Conservation (phyloP, 1,139 yeast species). For the Geotrichum fermentans region DNA sequence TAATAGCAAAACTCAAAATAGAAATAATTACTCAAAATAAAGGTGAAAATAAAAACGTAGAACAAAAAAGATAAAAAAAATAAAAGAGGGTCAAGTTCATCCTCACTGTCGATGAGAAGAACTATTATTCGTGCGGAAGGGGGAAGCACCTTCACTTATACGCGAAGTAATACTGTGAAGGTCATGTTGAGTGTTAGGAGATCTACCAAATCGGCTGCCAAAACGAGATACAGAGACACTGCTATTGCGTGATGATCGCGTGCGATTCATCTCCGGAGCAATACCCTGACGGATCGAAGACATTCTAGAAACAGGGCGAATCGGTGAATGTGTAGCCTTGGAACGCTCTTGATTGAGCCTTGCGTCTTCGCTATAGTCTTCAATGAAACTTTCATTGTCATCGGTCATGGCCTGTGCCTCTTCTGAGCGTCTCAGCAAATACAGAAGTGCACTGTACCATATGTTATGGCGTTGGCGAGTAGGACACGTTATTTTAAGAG, state of each 20-base stretch:
- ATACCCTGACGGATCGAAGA: constrained; percentile 30
- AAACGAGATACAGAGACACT: constrained; percentile 5
- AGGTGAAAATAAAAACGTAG: not conserved
- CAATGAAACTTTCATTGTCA: constrained; percentile 18
- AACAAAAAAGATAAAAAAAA: not conserved
- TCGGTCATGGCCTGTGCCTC: constrained; percentile 43
- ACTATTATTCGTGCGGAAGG: too few relatives aligned
- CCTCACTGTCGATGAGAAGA: not conserved
- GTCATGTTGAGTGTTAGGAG: constrained; percentile 3
- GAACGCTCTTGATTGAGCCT: constrained; percentile 26
- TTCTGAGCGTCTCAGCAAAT: constrained; percentile 63
- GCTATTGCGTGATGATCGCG: constrained; percentile 13
- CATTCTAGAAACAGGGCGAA: constrained; percentile 24
- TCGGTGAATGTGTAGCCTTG: constrained; percentile 21
- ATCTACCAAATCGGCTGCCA: not conserved
- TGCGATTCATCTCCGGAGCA: constrained; percentile 33
- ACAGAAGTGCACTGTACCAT: constrained; percentile 84
- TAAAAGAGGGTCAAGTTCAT: not conserved
- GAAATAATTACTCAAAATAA: not conserved
- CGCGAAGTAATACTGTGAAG: constrained; percentile 9
- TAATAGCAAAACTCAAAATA: too few relatives aligned
- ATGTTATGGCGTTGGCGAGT: constrained; percentile 84
- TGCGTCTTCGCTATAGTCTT: constrained; percentile 25
- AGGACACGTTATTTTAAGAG: constrained; percentile 79
- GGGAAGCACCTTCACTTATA: constrained; percentile 8